Evolutionary conservation across 202 grass and related monocot genomes (phyloP), one percentile per base, ranked within the genome.

Genomic region (Schoenoplectus triqueter): DNA sequence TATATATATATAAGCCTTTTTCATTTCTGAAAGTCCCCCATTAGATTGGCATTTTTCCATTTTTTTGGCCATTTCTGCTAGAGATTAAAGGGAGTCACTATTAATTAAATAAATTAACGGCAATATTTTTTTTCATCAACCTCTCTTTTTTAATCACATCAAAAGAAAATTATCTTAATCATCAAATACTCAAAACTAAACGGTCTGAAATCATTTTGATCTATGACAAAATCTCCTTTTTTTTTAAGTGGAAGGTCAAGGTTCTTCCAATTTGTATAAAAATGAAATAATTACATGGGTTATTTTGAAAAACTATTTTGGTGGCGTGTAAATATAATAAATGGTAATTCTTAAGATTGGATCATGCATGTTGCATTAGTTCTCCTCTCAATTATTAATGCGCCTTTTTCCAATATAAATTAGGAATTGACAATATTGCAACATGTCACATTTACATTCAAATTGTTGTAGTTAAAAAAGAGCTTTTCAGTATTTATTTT

Each of bases 401-500:
- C n/a, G 10, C 40, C 5, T 46, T 45, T 62, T 6, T 69, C 1
- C 5, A 46, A 74, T 22, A 54, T 31, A 31, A 54, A 52, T 52
- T 54, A 75, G 71, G 10, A 75, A 31, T 10, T 14, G 8, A 54
- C 59, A 62, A 62, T 18, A 50, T 22, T 0, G 3, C 7, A 10
- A 48, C 9, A 19, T 73, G 69, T 73, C 45, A 48, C 44, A 50
- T 49, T 42, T 62, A 10, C 69, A 73, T 50, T 73, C 14, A 51
- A 74, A 46, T 69, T 44, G 47, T 10, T 18, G 47, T 14, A 75
- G 48, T 51, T 75, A 2, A 13, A 8, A 75, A 11, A 9, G 19
- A 74, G 19, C 19, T 73, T 73, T 73, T 49, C 0, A 71, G 44
- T 45, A 52, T 73, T 73, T 51, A 73, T 48, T 72, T 59, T 69